Evolutionary conservation across 2,329 filamentous ascomycete genomes (phyloP).

Genomic region (Aspergillus ibericus): DNA sequence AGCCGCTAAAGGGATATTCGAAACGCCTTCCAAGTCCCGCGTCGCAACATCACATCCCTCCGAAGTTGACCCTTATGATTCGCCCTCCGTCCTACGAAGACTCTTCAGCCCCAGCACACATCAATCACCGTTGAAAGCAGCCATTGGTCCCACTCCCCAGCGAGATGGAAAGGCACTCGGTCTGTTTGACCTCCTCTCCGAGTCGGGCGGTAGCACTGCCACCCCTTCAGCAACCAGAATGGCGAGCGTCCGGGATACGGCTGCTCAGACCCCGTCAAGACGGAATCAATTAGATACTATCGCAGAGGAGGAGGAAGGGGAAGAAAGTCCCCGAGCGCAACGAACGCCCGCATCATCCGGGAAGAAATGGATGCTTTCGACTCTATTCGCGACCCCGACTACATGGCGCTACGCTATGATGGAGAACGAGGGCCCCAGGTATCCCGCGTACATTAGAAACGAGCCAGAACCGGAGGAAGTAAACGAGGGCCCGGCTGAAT

Average conservation of each 20-base stretch:
- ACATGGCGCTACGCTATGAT: constrained; percentile 45
- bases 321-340: constrained; percentile 25
- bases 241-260: constrained; percentile 27
- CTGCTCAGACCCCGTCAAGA: constrained; percentile 41
- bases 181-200: constrained; percentile 49
- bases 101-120: constrained; percentile 41
- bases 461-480: not conserved
- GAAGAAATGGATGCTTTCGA: constrained; percentile 46
- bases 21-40: constrained; percentile 34
- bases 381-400: constrained; percentile 48
- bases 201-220: constrained; percentile 38
- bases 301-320: constrained; percentile 29
- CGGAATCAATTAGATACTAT: constrained; percentile 30
- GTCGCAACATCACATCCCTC: constrained; percentile 34
- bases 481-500: constrained; percentile 20
- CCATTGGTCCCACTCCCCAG: constrained; percentile 51
- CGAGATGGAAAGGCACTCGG: constrained; percentile 50
- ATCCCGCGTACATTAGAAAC: not conserved
- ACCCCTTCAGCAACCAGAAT: constrained; percentile 34
- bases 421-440: constrained; percentile 25
- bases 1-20: constrained; percentile 28
- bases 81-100: constrained; percentile 39
- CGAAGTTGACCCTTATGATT: constrained; percentile 47
- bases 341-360: constrained; percentile 46
- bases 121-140: constrained; percentile 37